These are phyloP conservation scores for Fusarium setosum DNA, from an alignment of 2,329 filamentous ascomycete genomes.

Conservation along the genomic window DNA sequence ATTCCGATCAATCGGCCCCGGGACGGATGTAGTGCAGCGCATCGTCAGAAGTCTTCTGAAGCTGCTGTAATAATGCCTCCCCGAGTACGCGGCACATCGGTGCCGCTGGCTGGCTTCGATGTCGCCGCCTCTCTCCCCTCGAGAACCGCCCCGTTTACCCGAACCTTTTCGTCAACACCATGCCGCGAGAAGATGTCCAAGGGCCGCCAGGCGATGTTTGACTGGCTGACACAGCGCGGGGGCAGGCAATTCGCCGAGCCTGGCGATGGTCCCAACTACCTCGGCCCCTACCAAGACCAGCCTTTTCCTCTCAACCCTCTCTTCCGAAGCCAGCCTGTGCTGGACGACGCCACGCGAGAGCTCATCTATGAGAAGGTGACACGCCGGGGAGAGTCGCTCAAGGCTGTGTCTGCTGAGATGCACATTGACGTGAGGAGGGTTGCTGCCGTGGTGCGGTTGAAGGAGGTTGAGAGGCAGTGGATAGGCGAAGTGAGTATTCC, in stretches of 20 bases:
- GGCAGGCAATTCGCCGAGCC: slow-evolving; percentile 42
- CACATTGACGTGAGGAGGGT: slow-evolving; percentile 86
- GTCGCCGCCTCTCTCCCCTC: slow-evolving; percentile 35
- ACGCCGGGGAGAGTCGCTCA: slow-evolving; percentile 73
- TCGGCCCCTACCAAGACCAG: slow-evolving; percentile 52
- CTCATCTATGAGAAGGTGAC: slow-evolving; percentile 79
- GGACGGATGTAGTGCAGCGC: slow-evolving; percentile 40
- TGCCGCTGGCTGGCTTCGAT: slow-evolving; percentile 47
- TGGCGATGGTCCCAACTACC: slow-evolving; percentile 49
- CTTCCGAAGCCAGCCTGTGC: slow-evolving; percentile 78
- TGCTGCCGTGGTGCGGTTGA: slow-evolving; percentile 85
- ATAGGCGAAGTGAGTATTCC: slow-evolving; percentile 73
- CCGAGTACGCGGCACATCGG: slow-evolving; percentile 44
- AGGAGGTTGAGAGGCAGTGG: slow-evolving; percentile 87
- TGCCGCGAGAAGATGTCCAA: slow-evolving; percentile 52
- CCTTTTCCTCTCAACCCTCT: slow-evolving; percentile 81
- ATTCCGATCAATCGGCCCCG: slow-evolving; percentile 40
- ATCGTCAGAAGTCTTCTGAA: slow-evolving; percentile 27
- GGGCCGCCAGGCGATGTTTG: slow-evolving; percentile 51
- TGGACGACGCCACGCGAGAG: slow-evolving; percentile 79
- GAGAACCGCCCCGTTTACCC: slow-evolving; percentile 35
- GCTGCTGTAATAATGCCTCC: slow-evolving; percentile 46
- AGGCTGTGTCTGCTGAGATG: slow-evolving; percentile 80
- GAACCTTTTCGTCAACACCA: slow-evolving; percentile 55
- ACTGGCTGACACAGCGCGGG: slow-evolving; percentile 49